Evolutionary conservation across 2,329 filamentous ascomycete genomes (phyloP).

Genomic region (Bipolaris gigantea): DNA sequence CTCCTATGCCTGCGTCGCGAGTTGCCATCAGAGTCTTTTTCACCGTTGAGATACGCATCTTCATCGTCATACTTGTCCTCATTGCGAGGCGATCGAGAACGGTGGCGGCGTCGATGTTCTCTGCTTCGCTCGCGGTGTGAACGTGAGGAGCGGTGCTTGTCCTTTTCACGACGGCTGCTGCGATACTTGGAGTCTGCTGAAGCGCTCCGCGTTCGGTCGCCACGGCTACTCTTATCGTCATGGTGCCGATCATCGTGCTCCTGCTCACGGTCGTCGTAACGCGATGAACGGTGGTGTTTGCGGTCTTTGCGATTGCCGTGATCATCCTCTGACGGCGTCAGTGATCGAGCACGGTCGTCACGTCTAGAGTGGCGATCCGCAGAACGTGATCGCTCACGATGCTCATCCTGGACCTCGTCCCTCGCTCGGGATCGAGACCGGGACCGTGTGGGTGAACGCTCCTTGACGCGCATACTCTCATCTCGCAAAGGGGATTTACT

Average conservation of each 20-base stretch:
- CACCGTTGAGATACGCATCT: constrained; percentile 34
- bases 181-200: constrained; percentile 65
- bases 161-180: constrained; percentile 57
- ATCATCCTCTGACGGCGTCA: constrained; percentile 45
- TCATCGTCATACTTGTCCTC: constrained; percentile 38
- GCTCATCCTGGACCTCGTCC: constrained; percentile 20
- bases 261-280: constrained; percentile 45
- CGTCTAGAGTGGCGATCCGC: constrained; percentile 52
- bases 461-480: constrained; percentile 36
- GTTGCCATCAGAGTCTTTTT: constrained; percentile 31
- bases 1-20: constrained; percentile 44
- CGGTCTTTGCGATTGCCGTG: constrained; percentile 44
- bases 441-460: constrained; percentile 48
- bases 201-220: constrained; percentile 64
- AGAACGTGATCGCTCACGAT: constrained; percentile 29
- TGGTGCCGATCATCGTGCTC: constrained; percentile 38
- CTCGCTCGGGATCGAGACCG: constrained; percentile 45
- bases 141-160: constrained; percentile 50
- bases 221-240: constrained; percentile 54
- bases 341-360: constrained; percentile 56
- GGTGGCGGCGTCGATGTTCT: constrained; percentile 49
- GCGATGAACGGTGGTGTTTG: constrained; percentile 55
- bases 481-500: constrained; percentile 42
- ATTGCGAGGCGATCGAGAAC: constrained; percentile 45
- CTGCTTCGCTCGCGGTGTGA: constrained; percentile 51